A percentile compares a stretch with the other conserved stretches of the same genome.
Conservation (phyloP, 1,284 basidiomycete species). For the Malassezia obtusa region DNA sequence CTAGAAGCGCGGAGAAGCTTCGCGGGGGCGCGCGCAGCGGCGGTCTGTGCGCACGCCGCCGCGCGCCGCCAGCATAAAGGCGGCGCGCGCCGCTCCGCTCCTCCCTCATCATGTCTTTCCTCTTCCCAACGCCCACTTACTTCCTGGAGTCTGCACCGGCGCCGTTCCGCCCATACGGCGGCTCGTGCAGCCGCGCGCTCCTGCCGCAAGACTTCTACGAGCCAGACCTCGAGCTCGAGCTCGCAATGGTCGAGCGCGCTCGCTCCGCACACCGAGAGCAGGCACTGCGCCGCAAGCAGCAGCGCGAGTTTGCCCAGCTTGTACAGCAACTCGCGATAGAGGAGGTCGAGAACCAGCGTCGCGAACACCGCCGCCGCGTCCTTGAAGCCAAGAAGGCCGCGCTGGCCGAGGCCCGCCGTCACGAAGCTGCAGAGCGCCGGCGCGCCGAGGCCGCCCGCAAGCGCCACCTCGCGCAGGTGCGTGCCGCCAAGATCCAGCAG, state of each 20-base stretch:
- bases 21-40: neutral
- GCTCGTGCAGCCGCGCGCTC: neutral
- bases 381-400: neutral
- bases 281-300: neutral
- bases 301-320: neutral
- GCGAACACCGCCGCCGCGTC: neutral
- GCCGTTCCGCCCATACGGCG: neutral
- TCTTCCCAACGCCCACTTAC: neutral
- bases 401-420: neutral
- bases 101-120: constrained; percentile 3
- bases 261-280: neutral
- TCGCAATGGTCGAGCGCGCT: neutral
- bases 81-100: too few species aligned
- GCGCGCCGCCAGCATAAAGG: neutral
- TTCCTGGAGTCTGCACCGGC: neutral
- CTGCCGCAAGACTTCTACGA: neutral
- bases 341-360: neutral
- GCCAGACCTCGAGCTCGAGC: neutral
- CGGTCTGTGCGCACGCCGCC: neutral
- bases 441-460: neutral
- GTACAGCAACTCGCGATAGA: neutral
- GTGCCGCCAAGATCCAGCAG: neutral
- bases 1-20: constrained; percentile 8
- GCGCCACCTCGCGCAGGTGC: neutral
- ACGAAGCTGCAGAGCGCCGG: neutral